These are phyloP conservation scores for Sarcodon aspratus DNA, from an alignment of 768 basidiomycete genomes.

Conservation along the genomic window DNA sequence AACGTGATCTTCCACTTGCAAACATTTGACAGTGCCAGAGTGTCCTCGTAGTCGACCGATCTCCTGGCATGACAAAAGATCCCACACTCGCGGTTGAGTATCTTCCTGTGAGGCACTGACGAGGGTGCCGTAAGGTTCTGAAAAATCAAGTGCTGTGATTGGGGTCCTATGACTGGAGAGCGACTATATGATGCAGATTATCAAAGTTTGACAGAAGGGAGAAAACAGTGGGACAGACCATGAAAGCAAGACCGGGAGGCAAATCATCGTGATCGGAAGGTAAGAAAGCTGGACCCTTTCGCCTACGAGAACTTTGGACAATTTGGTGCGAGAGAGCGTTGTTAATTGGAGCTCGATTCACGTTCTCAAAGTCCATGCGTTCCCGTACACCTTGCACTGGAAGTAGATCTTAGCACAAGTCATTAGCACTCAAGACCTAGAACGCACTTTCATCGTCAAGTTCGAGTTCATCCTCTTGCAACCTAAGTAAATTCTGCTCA, in stretches of 20 bases:
- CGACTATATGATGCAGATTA: constrained; percentile 35
- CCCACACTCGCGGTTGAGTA: constrained; percentile 86
- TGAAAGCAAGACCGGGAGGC: constrained; percentile 91
- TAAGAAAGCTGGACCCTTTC: constrained; percentile 69
- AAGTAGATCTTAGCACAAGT: constrained; percentile 1
- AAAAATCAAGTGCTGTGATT: constrained; percentile 86
- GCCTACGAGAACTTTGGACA: constrained; percentile 52
- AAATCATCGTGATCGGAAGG: constrained; percentile 97
- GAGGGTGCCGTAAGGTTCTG: constrained; percentile 91
- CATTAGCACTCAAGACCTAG: constrained; percentile 2
- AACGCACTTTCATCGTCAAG: constrained; percentile 88
- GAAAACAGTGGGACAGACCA: constrained; percentile 43
- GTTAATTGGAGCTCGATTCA: constrained; percentile 17
- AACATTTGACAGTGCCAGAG: constrained; percentile 67
- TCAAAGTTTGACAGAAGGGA: background rate
- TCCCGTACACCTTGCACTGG: constrained; percentile 87
- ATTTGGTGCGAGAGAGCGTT: constrained; percentile 26
- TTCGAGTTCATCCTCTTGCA: constrained; percentile 94
- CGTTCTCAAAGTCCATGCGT: constrained; percentile 57
- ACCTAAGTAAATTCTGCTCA: constrained; percentile 69
- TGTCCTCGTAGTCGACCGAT: constrained; percentile 81
- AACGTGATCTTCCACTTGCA: constrained; percentile 88
- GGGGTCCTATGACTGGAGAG: constrained; percentile 72
- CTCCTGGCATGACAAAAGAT: constrained; percentile 81
- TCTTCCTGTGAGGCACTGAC: constrained; percentile 85